These are phyloP conservation scores for Naganishia randhawae DNA, from an alignment of 768 basidiomycete species.

Conservation along the genomic window DNA sequence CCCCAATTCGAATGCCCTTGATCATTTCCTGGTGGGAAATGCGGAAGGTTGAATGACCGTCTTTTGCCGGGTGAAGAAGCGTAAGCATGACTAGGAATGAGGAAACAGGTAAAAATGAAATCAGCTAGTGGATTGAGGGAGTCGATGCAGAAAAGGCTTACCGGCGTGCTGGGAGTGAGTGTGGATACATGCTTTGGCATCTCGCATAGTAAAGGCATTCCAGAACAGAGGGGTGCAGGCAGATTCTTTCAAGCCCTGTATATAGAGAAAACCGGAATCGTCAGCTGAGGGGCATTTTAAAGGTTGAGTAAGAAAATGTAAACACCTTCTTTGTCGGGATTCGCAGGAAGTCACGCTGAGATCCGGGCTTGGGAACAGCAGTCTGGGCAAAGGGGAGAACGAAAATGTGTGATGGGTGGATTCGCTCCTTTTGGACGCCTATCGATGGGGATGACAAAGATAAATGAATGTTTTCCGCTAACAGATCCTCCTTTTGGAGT, in stretches of 20 bases:
- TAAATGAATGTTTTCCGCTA: background rate
- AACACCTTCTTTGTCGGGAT: constrained; percentile 59
- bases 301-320: background rate
- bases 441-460: constrained; percentile 40
- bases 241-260: constrained; percentile 67
- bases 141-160: constrained; percentile 25
- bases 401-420: constrained; percentile 76
- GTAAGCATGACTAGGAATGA: constrained; percentile 70
- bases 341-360: constrained; percentile 72
- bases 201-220: constrained; percentile 77
- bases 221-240: constrained; percentile 88
- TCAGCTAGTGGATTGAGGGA: background rate
- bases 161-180: constrained; percentile 79
- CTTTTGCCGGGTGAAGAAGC: constrained; percentile 61
- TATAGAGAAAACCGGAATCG: background rate
- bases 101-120: background rate
- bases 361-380: constrained; percentile 58
- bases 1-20: constrained; percentile 75
- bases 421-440: constrained; percentile 82
- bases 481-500: background rate
- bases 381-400: constrained; percentile 74
- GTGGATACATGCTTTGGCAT: constrained; percentile 82
- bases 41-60: constrained; percentile 55
- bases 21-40: constrained; percentile 96
- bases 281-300: background rate